Evolutionary conservation across 768 basidiomycete genomes (phyloP).

Genomic region (Boletus vinaceobasis): DNA sequence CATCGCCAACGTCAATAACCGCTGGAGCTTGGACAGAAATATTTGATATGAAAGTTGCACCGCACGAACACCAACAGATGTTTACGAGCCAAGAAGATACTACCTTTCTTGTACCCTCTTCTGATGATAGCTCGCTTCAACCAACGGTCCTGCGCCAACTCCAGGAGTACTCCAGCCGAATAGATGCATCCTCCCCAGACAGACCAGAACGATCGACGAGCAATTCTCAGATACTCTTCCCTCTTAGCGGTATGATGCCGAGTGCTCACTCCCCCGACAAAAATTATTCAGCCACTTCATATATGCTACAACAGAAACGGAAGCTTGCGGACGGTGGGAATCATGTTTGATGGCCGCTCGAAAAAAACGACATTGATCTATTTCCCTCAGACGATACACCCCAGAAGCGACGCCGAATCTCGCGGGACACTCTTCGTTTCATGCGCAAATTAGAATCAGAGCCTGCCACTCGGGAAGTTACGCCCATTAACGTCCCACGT

Average conservation of each 20-base stretch:
- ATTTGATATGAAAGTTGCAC: background rate
- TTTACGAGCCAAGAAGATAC: conserved; percentile 6
- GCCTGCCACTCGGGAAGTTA: conserved; percentile 23
- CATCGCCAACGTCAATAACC: background rate
- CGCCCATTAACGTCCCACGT: conserved; percentile 17
- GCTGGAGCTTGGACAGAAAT: background rate
- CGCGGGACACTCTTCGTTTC: conserved; percentile 8
- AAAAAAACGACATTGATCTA: conserved; percentile 6
- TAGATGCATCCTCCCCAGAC: background rate
- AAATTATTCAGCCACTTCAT: background rate
- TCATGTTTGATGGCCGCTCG: background rate
- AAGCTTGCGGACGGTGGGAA: conserved; percentile 6
- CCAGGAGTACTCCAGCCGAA: conserved; percentile 15
- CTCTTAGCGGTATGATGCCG: background rate
- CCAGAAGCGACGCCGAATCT: conserved; percentile 23
- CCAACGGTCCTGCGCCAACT: conserved; percentile 13
- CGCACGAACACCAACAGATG: background rate
- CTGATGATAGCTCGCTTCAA: background rate
- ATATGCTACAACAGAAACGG: conserved; percentile 8
- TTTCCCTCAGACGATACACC: conserved; percentile 13
- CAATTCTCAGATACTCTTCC: background rate
- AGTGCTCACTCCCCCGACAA: background rate
- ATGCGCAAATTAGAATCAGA: conserved; percentile 27
- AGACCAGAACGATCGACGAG: conserved; percentile 1
- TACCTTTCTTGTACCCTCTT: conserved; percentile 6